Conservation (phyloP, 2,329 filamentous ascomycete species). For the Nigrospora sphaerica region DNA sequence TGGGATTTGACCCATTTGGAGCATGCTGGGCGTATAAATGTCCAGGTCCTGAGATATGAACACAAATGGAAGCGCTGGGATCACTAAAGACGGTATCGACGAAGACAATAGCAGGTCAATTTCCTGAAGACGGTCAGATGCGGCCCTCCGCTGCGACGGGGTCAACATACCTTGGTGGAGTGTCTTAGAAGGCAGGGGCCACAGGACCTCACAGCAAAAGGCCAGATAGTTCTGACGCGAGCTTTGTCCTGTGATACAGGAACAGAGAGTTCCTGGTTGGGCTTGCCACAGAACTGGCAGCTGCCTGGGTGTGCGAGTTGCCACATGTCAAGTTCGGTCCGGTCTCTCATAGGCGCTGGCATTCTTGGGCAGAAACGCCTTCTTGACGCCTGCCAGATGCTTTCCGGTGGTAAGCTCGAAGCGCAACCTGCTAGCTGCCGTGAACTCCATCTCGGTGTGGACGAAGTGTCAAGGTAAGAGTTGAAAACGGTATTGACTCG, state of each 20-base stretch:
- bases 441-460: constrained; percentile 18
- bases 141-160: constrained; percentile 1
- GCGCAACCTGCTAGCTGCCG: constrained; percentile 27
- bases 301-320: constrained; percentile 52
- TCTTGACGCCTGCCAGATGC: constrained; percentile 65
- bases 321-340: constrained; percentile 72
- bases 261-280: constrained; percentile 7
- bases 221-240: constrained; percentile 60
- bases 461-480: constrained; percentile 45
- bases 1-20: constrained; percentile 45
- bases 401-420: constrained; percentile 45
- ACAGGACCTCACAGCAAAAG: constrained; percentile 62
- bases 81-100: constrained; percentile 50
- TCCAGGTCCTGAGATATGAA: constrained; percentile 56
- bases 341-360: constrained; percentile 58
- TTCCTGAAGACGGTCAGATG: constrained; percentile 44
- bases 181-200: constrained; percentile 54
- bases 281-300: constrained; percentile 63
- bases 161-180: constrained; percentile 55
- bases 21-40: constrained; percentile 47
- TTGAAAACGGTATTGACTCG: constrained; percentile 62
- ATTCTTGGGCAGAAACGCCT: constrained; percentile 58
- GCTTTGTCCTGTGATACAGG: no score
- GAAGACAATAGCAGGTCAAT: constrained; percentile 60
- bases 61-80: constrained; percentile 63